Percentiles rank a stretch among this genome's conserved stretches.
phyloP scores from a whole-genome alignment of 176 grass and related monocot species.

The Poa pratensis region DNA sequence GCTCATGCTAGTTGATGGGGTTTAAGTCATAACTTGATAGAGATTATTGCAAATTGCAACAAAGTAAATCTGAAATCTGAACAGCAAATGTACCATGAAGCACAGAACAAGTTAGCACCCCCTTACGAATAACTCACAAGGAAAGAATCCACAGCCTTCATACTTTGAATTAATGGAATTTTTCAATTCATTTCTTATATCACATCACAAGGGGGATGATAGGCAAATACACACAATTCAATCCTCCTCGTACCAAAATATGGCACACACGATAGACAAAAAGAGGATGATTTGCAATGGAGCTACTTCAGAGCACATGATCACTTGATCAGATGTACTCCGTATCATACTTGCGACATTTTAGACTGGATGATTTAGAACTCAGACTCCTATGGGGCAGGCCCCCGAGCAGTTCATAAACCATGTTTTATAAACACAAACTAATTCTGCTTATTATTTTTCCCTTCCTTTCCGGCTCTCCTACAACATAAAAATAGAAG shows the following conservation, averaged over 20 bases:
- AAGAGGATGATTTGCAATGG: constrained; percentile 26
- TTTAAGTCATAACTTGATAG: constrained; percentile 32
- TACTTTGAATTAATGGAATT: not conserved
- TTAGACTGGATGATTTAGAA: constrained; percentile 36
- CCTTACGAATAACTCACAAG: constrained; percentile 1
- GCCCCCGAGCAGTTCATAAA: constrained; percentile 34
- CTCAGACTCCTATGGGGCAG: constrained; percentile 14
- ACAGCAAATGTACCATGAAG: constrained; percentile 28
- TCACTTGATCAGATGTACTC: constrained; percentile 32
- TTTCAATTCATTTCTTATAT: constrained; percentile 29
- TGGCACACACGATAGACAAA: not conserved
- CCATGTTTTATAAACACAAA: constrained; percentile 56
- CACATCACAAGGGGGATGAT: constrained; percentile 47
- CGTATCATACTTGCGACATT: constrained; percentile 26
- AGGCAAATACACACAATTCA: constrained; percentile 53
- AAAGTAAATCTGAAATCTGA: constrained; percentile 48
- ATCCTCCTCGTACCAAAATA: constrained; percentile 46
- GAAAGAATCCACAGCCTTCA: constrained; percentile 11
- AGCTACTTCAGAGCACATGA: constrained; percentile 32
- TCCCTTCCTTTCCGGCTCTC: constrained; percentile 38
- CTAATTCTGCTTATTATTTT: constrained; percentile 52
- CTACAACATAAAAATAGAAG: constrained; percentile 51
- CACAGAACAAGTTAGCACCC: constrained; percentile 1
- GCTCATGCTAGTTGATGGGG: not conserved
- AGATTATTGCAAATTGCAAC: not conserved